Base-by-base conservation (phyloP, 768 basidiomycete genomes). In the Tricholoma saponaceum region DNA sequence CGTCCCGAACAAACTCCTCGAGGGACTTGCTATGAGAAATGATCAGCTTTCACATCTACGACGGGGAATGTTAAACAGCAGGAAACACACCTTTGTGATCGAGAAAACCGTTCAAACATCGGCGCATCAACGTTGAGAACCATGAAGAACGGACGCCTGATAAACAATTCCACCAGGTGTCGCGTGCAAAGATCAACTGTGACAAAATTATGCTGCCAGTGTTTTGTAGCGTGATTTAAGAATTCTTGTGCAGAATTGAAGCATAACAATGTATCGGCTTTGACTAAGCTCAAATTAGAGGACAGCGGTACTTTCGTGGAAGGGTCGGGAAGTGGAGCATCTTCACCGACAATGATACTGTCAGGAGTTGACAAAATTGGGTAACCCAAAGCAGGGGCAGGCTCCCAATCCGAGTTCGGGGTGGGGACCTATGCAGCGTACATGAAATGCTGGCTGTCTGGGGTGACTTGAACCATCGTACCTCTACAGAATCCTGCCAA, bases 91-190 rank as follows among this genome's bases (percentile, higher is more conserved):
- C 76, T 74, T 60, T 73, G 74, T 41, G 80, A 80, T 26, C 93
- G 82, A 56, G 69, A 66, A 70, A 81, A 97, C 41, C 96, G 79
- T 44, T 81, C 74, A 43, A 84, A 70, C 30, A 95, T 66, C 0
- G 95, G 95, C 0, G 92, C 96, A 60, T 98, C 94, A 28, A 94
- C 79, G 49, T 75, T 81, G 46, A 97, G 73, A 22, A 98, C 80
- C 68, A 98, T 75, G 69, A 97, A 94, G 70, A 94, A 98, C 0
- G 97, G 97, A 16, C 97, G 77, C 66, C 86, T 94, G 33, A 83
- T 69, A 66, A 97, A 98, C 51, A 79, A 72, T 58, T 82, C 81
- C 33, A 98, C 75, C 14, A 84, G 71, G 3, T 77, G 72, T 26
- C 74, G 73, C 1, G 81, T 84, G 41, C 69, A 67, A 20, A 95